Percentiles rank a stretch among this genome's conserved stretches.
These are phyloP conservation scores for Tolypocladium endophyticum DNA, from an alignment of 2,329 filamentous ascomycete species.

Conservation along the genomic window DNA sequence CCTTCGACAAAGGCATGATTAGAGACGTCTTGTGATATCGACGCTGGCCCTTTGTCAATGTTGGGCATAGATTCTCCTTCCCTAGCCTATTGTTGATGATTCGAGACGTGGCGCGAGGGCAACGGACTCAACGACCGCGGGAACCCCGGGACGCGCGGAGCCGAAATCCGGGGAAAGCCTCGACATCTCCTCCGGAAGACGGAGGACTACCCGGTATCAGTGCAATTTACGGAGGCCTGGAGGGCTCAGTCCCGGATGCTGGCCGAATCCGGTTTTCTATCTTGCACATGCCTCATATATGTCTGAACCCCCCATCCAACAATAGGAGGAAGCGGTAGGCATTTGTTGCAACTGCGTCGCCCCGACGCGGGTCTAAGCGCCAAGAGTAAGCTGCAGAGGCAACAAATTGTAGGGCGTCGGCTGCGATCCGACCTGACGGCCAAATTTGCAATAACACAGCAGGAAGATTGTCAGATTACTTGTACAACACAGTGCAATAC, in stretches of 20 bases:
- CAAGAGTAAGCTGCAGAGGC: neutral
- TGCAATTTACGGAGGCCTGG: too few species aligned
- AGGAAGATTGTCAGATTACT: neutral
- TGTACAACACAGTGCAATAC: too few species aligned
- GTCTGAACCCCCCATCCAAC: neutral
- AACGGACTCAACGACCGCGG: neutral
- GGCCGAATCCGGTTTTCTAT: neutral
- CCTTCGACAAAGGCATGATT: neutral
- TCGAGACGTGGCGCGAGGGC: neutral
- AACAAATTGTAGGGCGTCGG: neutral
- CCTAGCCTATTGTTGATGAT: neutral
- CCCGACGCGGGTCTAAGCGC: neutral
- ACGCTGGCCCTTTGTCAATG: neutral
- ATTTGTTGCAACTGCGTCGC: too few species aligned
- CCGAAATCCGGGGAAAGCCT: neutral
- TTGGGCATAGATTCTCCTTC: neutral
- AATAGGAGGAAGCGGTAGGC: neutral
- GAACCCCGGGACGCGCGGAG: neutral
- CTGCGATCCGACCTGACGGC: neutral
- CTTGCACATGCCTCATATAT: neutral
- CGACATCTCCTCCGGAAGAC: neutral
- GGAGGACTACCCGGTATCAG: neutral
- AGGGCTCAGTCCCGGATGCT: neutral
- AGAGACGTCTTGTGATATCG: neutral
- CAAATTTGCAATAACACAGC: neutral